Base-by-base conservation (phyloP, 257 asterid species). In the Marsdenia floribunda region DNA sequence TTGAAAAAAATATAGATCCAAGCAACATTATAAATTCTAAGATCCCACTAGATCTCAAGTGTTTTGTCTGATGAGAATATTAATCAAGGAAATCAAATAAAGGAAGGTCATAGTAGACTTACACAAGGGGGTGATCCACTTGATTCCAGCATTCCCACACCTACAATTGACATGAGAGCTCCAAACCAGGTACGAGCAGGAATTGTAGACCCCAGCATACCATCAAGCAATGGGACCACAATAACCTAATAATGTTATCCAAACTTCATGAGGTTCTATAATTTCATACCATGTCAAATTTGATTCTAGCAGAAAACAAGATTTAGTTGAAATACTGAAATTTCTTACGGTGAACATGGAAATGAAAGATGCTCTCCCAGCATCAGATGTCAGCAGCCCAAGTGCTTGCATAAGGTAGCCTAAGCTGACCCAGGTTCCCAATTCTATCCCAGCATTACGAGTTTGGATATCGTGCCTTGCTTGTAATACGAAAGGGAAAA, bases 111-210 rank as follows among this genome's bases (percentile, higher is more conserved):
- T 16, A 53, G 72, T 61, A 81, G 74, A 80, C 92, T 82, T 80
- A 90, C 97, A 40, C 94, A 86, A 49, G 96, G 96, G 80, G 96
- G 90, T 67, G 97, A 88, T 76, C 97, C 97, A 75, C 96, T 88
- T 75, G 90, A 88, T 84, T 91, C 97, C 77, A 90, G 87, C 94
- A 91, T 81, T 37, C 85, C 93, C 69, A 91, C 91, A 15, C 96
- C 97, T 59, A 82, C 40, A 3, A 91, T 65, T 22, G 94, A 91
- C 83, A 82, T 82, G 72, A 91, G 70, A 76, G 93, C 96, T 68
- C 96, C 97, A 85, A 90, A 83, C 97, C 95, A 91, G 46, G 91
- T 90, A 77, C 84, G 84, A 72, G 85, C 85, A 70, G 97, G 97
- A 77, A 91, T 68, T 7, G 52, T 61, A 46, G 95, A 83, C 75